Base-by-base conservation (phyloP, 2,329 filamentous ascomycete genomes). In the Neoarthrinium moseri region DNA sequence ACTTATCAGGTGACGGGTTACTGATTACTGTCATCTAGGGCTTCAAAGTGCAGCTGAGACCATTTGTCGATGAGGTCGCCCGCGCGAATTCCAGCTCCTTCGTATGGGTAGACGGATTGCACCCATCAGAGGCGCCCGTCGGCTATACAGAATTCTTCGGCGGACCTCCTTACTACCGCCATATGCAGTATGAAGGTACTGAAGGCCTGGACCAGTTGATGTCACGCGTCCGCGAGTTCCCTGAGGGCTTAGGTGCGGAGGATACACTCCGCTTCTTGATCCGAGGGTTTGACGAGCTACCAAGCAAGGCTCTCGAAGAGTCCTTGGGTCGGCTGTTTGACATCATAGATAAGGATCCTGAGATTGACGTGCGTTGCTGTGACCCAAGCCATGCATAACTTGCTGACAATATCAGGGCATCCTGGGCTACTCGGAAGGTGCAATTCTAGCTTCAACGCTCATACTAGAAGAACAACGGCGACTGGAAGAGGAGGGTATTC, bases 401-500 rank as follows among this genome's bases (percentile, higher is more conserved):
- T 23, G 38, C 23, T 11, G 3, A 18, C 11, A 18, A 27, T 2
- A 10, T 11, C 6, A 48, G 42, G 48, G 41, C 2, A 40, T 48
- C 11, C 13, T 51, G 8, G 47, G 49, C 5, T 52, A 47, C 24
- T 52, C 47, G 11, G 44, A 55, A 43, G 47, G 39, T 2, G 46
- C 38, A 27, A 44, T 30, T 17, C 22, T 33, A n/a, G 47, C 47
- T 5, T 38, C 47, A 4, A 43, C 23, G 12, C 34, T 50, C 5
- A 39, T 46, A 10, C 23, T 43, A 13, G 47, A 46, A 12, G 47
- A 50, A 26, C 26, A 26, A 7, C n/a, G 33, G 0, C 12, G 47
- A 11, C 56, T 48, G 10, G 56, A 61, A 34, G 52, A 62, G 33
- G 44, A 60, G 12, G 63, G 61, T 10, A 54, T 58, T 12, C 59